Evolutionary conservation across 768 basidiomycete genomes (phyloP).

Genomic region (Podaxis rugospora): DNA sequence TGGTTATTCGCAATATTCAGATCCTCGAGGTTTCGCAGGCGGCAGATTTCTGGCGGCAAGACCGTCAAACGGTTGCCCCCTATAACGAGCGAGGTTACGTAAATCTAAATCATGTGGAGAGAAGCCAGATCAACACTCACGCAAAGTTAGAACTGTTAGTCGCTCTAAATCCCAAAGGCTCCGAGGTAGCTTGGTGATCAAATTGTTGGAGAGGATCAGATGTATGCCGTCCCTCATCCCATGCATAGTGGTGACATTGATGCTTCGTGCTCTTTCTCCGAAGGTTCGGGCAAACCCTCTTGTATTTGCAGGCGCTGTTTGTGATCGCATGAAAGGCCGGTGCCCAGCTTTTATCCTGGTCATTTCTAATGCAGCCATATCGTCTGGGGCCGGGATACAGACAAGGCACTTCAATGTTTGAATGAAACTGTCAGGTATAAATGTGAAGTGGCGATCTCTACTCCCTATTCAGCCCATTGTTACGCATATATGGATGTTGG

Average conservation of each 20-base stretch:
- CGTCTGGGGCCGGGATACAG: conserved; percentile 8
- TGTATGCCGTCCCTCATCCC: conserved; percentile 35
- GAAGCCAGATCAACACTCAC: conserved; percentile 35
- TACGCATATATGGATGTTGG: neutral
- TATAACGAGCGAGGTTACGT: conserved; percentile 26
- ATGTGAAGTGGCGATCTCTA: conserved; percentile 8
- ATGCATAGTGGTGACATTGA: conserved; percentile 15
- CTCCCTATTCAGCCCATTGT: neutral
- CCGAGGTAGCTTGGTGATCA: conserved; percentile 47
- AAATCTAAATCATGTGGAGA: neutral
- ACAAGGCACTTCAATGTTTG: conserved; percentile 9
- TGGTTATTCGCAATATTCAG: conserved; percentile 61
- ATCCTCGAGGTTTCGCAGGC: conserved; percentile 47
- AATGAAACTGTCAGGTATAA: conserved; percentile 8
- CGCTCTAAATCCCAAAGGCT: conserved; percentile 54
- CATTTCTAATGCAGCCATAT: neutral
- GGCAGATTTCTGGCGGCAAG: conserved; percentile 61
- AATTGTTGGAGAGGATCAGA: conserved; percentile 53
- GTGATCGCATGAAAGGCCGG: conserved; percentile 19
- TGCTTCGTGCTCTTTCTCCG: conserved; percentile 21
- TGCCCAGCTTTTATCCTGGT: conserved; percentile 6
- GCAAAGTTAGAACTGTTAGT: conserved; percentile 57
- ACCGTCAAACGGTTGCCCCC: conserved; percentile 52
- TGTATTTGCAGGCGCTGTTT: conserved; percentile 22
- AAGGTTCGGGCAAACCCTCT: conserved; percentile 13